Percentiles rank a stretch among this genome's conserved stretches.
These are phyloP conservation scores for Mycena pura DNA, from an alignment of 768 basidiomycete genomes.

Conservation along the genomic window DNA sequence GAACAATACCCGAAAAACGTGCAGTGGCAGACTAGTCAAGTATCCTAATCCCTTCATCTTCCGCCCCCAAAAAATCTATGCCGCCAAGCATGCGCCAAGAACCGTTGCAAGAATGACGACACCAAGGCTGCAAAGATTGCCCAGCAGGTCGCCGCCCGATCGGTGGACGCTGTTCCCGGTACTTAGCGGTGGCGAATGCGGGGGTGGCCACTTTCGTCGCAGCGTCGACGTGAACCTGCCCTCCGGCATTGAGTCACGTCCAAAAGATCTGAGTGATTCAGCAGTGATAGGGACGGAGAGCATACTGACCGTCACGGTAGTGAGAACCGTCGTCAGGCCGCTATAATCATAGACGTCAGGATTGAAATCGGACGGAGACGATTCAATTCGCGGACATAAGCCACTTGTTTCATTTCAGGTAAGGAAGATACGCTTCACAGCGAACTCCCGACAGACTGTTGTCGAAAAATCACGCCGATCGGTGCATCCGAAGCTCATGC, in stretches of 20 bases:
- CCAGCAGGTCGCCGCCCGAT: background rate
- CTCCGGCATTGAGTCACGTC: constrained; percentile 50
- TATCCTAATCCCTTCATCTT: background rate
- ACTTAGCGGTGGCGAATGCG: constrained; percentile 16
- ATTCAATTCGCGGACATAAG: too few relatives aligned
- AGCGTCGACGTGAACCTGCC: constrained; percentile 49
- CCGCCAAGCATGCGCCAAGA: constrained; percentile 2
- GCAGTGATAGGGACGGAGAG: background rate
- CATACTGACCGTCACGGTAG: constrained; percentile 51
- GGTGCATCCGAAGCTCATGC: constrained; percentile 1
- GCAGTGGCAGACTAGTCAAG: background rate
- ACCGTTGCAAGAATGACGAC: background rate
- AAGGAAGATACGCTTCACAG: too few relatives aligned
- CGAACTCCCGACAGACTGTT: too few relatives aligned
- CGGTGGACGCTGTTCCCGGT: constrained; percentile 19
- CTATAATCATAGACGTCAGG: constrained; percentile 33
- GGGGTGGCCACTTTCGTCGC: constrained; percentile 45
- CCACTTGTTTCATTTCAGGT: too few relatives aligned
- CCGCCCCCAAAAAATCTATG: constrained; percentile 9
- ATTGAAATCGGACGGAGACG: constrained; percentile 7
- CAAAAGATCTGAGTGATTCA: constrained; percentile 45
- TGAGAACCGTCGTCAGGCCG: constrained; percentile 46
- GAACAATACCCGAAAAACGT: constrained; percentile 3
- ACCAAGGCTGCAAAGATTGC: background rate
- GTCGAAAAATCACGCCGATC: too few relatives aligned